phyloP scores from a whole-genome alignment of 1,139 yeast species.

The Suhomyces ambrosiae region DNA sequence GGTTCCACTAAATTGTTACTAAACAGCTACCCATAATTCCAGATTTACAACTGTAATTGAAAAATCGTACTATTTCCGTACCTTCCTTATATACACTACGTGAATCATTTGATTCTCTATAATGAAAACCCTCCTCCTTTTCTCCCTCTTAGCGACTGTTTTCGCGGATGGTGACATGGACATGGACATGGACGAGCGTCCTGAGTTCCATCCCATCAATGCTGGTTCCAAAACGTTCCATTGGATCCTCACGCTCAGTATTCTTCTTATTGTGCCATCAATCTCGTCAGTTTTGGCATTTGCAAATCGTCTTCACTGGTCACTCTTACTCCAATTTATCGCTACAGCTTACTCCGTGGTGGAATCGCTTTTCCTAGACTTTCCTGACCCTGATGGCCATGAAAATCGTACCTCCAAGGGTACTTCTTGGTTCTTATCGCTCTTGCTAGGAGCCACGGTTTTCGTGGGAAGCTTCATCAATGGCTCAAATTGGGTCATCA shows the following conservation, averaged over 20 bases:
- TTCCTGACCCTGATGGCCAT: slow-evolving; percentile 63
- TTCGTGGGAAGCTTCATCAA: slow-evolving; percentile 57
- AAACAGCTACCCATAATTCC: too few relatives aligned
- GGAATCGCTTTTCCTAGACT: slow-evolving; percentile 58
- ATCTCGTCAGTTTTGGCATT: slow-evolving; percentile 54
- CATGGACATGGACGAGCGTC: slow-evolving; percentile 35
- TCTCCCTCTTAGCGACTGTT: slow-evolving; percentile 1
- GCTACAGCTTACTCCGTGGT: slow-evolving; percentile 53
- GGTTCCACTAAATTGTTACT: too few relatives aligned
- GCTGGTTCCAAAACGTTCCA: slow-evolving; percentile 61
- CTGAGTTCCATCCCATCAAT: slow-evolving; percentile 48
- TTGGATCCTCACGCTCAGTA: slow-evolving; percentile 55
- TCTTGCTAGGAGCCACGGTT: slow-evolving; percentile 48
- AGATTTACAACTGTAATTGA: too few relatives aligned
- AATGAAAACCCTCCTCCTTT: neutral
- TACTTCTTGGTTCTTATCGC: slow-evolving; percentile 59
- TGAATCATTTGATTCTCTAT: neutral
- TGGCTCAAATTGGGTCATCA: slow-evolving; percentile 52
- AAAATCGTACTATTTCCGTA: too few relatives aligned
- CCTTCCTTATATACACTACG: neutral
- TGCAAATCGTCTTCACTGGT: slow-evolving; percentile 51
- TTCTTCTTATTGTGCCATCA: slow-evolving; percentile 57
- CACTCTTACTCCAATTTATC: slow-evolving; percentile 49
- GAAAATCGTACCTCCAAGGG: slow-evolving; percentile 70
- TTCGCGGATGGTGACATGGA: slow-evolving; percentile 22